Conservation (phyloP, 768 basidiomycete species). For the Auricularia heimuer region DNA sequence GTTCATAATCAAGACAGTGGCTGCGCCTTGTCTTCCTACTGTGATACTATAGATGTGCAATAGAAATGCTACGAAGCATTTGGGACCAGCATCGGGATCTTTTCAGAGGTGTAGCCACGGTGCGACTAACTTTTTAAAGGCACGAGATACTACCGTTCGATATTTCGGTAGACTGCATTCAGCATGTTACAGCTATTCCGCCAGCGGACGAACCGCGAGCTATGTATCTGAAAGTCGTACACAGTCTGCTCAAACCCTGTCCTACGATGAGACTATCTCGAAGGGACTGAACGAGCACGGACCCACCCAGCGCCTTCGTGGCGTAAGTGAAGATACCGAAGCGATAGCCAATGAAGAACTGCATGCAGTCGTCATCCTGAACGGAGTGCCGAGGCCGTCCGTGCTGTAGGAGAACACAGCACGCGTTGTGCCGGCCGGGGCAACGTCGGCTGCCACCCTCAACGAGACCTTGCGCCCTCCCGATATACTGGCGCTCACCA, state of each 20-base stretch:
- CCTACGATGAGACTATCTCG: neutral
- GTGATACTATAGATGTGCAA: too few species aligned
- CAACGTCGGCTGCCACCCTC: constrained; percentile 1
- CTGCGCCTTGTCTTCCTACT: neutral
- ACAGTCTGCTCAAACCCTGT: too few species aligned
- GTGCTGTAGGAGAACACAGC: constrained; percentile 9
- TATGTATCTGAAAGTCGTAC: too few species aligned
- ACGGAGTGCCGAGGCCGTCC: constrained; percentile 4
- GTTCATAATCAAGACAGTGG: too few species aligned
- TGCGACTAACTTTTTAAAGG: too few species aligned
- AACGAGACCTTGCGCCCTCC: constrained; percentile 6
- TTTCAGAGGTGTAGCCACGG: too few species aligned
- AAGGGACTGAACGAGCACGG: constrained; percentile 6
- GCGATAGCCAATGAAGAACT: constrained; percentile 9
- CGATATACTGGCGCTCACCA: constrained; percentile 3
- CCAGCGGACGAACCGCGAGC: too few species aligned
- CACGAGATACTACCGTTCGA: too few species aligned
- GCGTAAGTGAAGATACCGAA: constrained; percentile 9
- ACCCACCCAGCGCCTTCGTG: constrained; percentile 5
- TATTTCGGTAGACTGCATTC: too few species aligned
- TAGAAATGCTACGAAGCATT: too few species aligned
- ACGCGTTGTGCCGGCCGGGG: neutral
- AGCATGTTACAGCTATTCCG: too few species aligned
- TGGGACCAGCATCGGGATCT: too few species aligned
- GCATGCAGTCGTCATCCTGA: constrained; percentile 5